A percentile compares a stretch with the other conserved stretches of the same genome.
These are phyloP conservation scores for Colletotrichum viniferum DNA, from an alignment of 2,329 filamentous ascomycete genomes.

Conservation along the genomic window DNA sequence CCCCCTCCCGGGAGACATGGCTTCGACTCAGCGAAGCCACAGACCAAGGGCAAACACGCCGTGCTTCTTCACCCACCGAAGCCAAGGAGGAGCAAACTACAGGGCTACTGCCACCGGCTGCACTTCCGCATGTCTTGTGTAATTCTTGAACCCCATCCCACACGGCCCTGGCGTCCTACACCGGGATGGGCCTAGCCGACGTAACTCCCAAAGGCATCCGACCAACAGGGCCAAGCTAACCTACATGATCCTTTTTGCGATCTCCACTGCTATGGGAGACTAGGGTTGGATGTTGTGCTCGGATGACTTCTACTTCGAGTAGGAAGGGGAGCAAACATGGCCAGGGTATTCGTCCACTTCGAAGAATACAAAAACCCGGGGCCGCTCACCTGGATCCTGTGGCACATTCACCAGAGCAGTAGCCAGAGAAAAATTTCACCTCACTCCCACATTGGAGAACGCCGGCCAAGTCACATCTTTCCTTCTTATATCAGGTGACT, in stretches of 20 bases:
- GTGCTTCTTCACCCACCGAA: neutral
- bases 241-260: neutral
- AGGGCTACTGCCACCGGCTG: neutral
- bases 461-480: neutral
- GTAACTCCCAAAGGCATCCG: neutral
- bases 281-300: neutral
- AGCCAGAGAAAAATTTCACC: neutral
- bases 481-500: neutral
- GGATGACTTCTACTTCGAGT: neutral
- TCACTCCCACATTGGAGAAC: neutral
- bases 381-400: neutral
- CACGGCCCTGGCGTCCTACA: neutral
- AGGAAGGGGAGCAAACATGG: neutral
- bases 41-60: neutral
- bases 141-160: neutral
- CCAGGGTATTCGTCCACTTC: neutral
- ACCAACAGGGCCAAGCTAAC: neutral
- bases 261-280: neutral
- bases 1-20: constrained; percentile 3
- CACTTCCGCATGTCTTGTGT: constrained; percentile 1
- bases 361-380: constrained; percentile 1
- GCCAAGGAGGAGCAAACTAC: neutral
- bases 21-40: neutral
- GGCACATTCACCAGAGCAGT: neutral
- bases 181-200: neutral